phyloP scores from a whole-genome alignment of 352 stramenopile genomes.

The Globisporangium parvum region DNA sequence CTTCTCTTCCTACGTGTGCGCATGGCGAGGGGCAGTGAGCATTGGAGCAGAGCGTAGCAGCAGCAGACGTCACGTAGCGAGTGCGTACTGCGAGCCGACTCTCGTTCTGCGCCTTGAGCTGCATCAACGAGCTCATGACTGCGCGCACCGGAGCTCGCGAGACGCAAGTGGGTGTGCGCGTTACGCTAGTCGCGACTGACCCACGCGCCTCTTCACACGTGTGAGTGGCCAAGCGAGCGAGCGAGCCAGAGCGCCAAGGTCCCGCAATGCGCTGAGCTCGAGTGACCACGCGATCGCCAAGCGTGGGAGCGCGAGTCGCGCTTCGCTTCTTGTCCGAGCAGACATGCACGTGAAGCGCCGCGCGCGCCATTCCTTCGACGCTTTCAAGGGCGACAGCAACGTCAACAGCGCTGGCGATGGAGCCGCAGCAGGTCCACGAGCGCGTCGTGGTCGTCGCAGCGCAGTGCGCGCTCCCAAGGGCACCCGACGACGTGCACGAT shows the following conservation, averaged over 20 bases:
- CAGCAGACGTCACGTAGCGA: neutral
- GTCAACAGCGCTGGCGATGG: slow-evolving; percentile 2
- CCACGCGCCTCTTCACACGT: neutral
- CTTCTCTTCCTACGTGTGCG: slow-evolving; percentile 76
- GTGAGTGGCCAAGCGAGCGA: neutral
- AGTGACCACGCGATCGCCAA: too few species aligned
- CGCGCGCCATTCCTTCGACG: neutral
- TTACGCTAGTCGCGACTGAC: neutral
- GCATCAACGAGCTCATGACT: slow-evolving; percentile 72
- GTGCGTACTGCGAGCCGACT: slow-evolving; percentile 53
- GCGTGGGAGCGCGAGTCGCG: too few species aligned
- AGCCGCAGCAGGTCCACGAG: slow-evolving; percentile 16
- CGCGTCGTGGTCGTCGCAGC: slow-evolving; percentile 28
- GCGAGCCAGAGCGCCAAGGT: neutral
- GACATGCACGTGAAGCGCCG: neutral
- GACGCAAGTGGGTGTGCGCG: neutral
- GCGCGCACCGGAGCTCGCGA: neutral
- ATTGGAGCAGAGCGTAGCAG: neutral
- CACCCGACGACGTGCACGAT: neutral
- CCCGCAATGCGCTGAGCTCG: too few species aligned
- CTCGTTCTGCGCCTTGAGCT: slow-evolving; percentile 80
- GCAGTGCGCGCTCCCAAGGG: slow-evolving; percentile 4
- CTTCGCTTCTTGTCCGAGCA: too few species aligned
- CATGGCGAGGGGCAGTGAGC: neutral
- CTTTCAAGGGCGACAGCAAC: neutral